Conservation (phyloP, 2,329 filamentous ascomycete species). For the Immersiporthe knoxdaviesiana region DNA sequence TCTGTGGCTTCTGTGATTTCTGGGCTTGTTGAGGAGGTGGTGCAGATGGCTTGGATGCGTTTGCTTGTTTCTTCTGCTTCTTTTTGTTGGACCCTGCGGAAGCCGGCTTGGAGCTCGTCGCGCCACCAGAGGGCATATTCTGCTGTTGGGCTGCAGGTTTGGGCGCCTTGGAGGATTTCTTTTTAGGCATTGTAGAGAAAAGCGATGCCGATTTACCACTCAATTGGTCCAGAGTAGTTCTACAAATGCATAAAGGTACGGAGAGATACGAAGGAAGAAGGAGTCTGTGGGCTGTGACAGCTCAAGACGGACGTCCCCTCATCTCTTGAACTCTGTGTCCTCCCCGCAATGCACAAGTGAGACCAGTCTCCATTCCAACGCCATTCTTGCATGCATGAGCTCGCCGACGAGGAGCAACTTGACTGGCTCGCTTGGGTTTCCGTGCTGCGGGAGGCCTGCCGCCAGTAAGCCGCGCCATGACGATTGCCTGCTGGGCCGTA, state of each 20-base stretch:
- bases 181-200: not conserved
- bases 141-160: not conserved
- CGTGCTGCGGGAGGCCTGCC: slow-evolving; percentile 23
- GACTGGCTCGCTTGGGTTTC: not conserved
- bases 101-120: not conserved
- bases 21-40: not conserved
- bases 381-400: not conserved
- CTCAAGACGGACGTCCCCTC: not conserved
- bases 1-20: not conserved
- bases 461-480: not conserved
- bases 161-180: not conserved
- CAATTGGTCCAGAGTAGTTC: too few species aligned
- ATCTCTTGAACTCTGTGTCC: too few species aligned
- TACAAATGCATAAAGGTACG: not conserved
- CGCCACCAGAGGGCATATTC: not conserved
- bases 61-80: not conserved
- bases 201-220: not conserved
- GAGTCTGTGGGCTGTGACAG: not conserved
- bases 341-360: not conserved
- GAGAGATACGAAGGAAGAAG: not conserved
- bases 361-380: not conserved
- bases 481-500: not conserved
- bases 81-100: not conserved
- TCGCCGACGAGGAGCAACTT: not conserved
- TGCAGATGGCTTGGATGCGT: not conserved